Percentiles rank a stretch among this genome's conserved stretches.
Conservation (phyloP, 768 basidiomycete genomes). For the Cubamyces lactineus region DNA sequence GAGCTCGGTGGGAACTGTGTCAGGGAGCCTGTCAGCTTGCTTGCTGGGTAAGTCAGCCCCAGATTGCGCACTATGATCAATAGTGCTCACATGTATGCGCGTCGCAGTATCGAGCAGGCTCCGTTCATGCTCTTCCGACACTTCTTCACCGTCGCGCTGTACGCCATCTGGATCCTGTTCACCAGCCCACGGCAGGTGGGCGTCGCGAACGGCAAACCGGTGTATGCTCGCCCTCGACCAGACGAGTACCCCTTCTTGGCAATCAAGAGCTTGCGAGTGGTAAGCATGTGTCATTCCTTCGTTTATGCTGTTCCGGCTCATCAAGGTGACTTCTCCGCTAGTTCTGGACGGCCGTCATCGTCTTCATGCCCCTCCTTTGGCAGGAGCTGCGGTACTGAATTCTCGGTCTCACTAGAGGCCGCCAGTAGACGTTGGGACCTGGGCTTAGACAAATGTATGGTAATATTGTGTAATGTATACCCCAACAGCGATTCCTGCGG, state of each 20-base stretch:
- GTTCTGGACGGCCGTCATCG: constrained; percentile 11
- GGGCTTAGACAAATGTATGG: constrained; percentile 10
- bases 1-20: constrained; percentile 90
- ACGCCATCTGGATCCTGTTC: constrained; percentile 91
- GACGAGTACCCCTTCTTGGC: constrained; percentile 71
- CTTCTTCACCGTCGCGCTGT: constrained; percentile 96
- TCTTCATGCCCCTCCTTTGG: constrained; percentile 14
- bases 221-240: constrained; percentile 46
- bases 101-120: constrained; percentile 74
- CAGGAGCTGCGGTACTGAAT: constrained; percentile 10
- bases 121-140: constrained; percentile 82
- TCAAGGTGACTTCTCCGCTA: neutral
- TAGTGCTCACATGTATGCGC: neutral
- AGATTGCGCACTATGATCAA: neutral
- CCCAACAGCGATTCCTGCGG: neutral
- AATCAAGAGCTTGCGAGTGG: constrained; percentile 67
- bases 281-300: constrained; percentile 35
- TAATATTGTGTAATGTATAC: constrained; percentile 20
- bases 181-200: constrained; percentile 53
- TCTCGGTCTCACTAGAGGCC: neutral
- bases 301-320: neutral
- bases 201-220: constrained; percentile 42
- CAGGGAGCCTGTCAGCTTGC: constrained; percentile 84
- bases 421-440: neutral
- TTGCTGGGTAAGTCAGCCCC: constrained; percentile 69